Evolutionary conservation across 345 rosid genomes (phyloP).

Genomic region (Angophora floribunda): DNA sequence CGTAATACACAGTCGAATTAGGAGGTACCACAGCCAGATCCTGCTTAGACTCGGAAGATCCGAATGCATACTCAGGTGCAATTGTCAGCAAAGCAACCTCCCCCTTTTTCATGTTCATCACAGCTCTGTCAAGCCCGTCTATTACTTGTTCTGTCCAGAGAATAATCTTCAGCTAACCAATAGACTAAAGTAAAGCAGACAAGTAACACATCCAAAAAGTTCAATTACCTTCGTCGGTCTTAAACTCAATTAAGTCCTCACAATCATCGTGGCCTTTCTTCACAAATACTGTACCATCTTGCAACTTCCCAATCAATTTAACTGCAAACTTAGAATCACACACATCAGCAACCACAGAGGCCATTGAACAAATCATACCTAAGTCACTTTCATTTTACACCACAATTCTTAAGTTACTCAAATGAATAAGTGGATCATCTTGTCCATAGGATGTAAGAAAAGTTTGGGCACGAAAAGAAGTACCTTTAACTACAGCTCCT

Average conservation of each 20-base stretch:
- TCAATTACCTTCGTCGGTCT: constrained; percentile 74
- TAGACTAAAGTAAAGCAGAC: neutral
- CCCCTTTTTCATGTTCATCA: constrained; percentile 79
- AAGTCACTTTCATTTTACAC: neutral
- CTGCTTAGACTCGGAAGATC: constrained; percentile 57
- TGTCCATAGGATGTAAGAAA: neutral
- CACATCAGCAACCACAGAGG: neutral
- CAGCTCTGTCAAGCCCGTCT: constrained; percentile 88
- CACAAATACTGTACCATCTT: constrained; percentile 67
- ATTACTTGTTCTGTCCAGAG: constrained; percentile 65
- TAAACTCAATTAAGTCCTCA: constrained; percentile 72
- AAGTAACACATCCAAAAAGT: neutral
- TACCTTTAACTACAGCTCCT: constrained; percentile 70
- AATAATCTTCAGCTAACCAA: neutral
- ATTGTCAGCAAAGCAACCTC: constrained; percentile 69
- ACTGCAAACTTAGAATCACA: constrained; percentile 36
- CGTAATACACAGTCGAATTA: constrained; percentile 60
- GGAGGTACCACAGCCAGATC: constrained; percentile 71
- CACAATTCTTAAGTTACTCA: neutral
- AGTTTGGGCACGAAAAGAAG: neutral
- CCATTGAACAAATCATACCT: neutral
- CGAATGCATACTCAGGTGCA: constrained; percentile 82
- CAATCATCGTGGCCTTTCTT: constrained; percentile 66
- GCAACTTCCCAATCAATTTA: constrained; percentile 73
- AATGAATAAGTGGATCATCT: neutral